Evolutionary conservation across 768 basidiomycete species (phyloP).

Genomic region (Serendipita sp.): DNA sequence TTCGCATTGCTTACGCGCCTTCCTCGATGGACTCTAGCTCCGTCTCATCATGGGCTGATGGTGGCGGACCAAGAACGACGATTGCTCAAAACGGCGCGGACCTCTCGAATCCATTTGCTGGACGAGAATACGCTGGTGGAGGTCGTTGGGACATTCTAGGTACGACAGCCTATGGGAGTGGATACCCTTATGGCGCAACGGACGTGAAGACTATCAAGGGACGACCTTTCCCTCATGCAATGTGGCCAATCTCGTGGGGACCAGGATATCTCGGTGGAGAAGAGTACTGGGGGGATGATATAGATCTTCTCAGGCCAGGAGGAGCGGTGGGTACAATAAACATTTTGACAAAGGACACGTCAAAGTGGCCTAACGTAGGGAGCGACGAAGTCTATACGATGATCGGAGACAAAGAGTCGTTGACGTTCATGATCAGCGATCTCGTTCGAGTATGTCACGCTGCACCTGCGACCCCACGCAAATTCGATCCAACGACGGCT

Average conservation of each 20-base stretch:
- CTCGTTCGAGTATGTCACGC: constrained; percentile 3
- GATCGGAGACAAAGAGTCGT: constrained; percentile 5
- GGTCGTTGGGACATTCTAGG: background rate
- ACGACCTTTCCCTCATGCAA: constrained; percentile 2
- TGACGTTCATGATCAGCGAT: constrained; percentile 1
- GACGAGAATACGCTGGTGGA: constrained; percentile 5
- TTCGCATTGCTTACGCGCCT: background rate
- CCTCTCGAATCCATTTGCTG: constrained; percentile 5
- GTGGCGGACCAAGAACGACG: background rate
- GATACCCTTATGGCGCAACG: constrained; percentile 4
- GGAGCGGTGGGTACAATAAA: background rate
- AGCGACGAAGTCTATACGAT: constrained; percentile 1
- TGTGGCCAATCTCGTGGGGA: constrained; percentile 6
- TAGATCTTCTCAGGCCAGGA: constrained; percentile 4
- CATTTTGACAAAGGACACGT: background rate
- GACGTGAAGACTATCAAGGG: background rate
- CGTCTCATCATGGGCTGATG: background rate
- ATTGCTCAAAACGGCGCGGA: background rate
- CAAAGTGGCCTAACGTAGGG: background rate
- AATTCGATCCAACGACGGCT: background rate
- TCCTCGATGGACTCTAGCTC: background rate
- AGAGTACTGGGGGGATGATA: background rate
- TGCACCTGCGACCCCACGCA: background rate
- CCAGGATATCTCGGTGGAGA: background rate
- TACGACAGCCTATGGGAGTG: constrained; percentile 1